phyloP scores from a whole-genome alignment of 345 rosid genomes.

The Ailanthus altissimus region DNA sequence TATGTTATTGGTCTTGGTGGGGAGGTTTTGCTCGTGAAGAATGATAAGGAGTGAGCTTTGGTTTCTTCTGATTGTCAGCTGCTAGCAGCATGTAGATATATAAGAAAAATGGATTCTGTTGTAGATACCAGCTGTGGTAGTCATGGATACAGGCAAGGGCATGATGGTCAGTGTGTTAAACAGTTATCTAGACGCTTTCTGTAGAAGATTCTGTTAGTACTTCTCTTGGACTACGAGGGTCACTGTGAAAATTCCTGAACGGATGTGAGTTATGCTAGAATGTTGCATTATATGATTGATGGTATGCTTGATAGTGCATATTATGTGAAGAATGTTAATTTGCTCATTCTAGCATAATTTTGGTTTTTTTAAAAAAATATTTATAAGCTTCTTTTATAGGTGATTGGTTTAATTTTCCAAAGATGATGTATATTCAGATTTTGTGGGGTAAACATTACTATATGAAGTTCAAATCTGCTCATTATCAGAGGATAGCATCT shows the following conservation, averaged over 20 bases:
- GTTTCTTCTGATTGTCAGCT: constrained; percentile 13
- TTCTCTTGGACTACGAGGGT: constrained; percentile 1
- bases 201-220: background rate
- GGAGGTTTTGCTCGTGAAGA: constrained; percentile 71
- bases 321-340: background rate
- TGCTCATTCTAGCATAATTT: background rate
- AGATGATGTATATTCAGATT: constrained; percentile 2
- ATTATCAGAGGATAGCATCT: background rate
- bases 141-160: background rate
- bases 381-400: background rate
- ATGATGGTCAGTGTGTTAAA: too few species aligned
- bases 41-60: constrained; percentile 39
- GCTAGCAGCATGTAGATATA: background rate
- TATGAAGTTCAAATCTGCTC: background rate
- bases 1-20: constrained; percentile 49
- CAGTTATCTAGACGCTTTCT: constrained; percentile 3
- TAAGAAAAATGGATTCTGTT: background rate
- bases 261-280: background rate
- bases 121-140: background rate
- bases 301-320: background rate
- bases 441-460: background rate
- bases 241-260: background rate
- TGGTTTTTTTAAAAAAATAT: background rate
- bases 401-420: background rate
- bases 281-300: background rate